These are phyloP conservation scores for Talaromyces sp. DNA, from an alignment of 2,329 filamentous ascomycete genomes.

Conservation along the genomic window DNA sequence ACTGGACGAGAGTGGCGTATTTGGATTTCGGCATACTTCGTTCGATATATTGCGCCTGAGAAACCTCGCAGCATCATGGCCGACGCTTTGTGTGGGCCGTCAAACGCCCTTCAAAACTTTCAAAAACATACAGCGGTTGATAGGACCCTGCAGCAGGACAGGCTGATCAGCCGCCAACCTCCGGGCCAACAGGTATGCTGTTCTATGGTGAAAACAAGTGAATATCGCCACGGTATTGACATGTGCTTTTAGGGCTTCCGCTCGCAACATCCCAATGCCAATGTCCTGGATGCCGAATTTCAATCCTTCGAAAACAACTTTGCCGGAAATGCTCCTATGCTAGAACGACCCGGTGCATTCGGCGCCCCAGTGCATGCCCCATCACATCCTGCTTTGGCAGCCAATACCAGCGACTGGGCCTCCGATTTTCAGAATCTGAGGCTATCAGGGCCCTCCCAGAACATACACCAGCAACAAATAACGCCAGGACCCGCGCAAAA, in stretches of 20 bases:
- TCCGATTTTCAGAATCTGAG: slow-evolving; percentile 43
- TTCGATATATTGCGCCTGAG: background rate
- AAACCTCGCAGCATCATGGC: slow-evolving; percentile 46
- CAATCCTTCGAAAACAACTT: slow-evolving; percentile 57
- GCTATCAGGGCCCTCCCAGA: slow-evolving; percentile 33
- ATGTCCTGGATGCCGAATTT: slow-evolving; percentile 61
- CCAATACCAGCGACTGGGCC: slow-evolving; percentile 33
- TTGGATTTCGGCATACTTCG: background rate
- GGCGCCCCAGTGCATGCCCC: slow-evolving; percentile 16
- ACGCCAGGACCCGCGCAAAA: slow-evolving; percentile 32
- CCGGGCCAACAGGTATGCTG: slow-evolving; percentile 46
- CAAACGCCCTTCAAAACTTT: slow-evolving; percentile 69
- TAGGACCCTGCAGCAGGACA: slow-evolving; percentile 68
- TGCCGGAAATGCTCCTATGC: slow-evolving; percentile 29
- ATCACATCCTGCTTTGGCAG: slow-evolving; percentile 19
- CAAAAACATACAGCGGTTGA: slow-evolving; percentile 65
- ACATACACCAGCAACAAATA: slow-evolving; percentile 47
- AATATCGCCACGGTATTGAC: background rate
- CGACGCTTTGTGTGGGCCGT: slow-evolving; percentile 67
- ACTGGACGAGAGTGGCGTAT: background rate
- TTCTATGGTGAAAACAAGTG: background rate
- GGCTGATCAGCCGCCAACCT: slow-evolving; percentile 51
- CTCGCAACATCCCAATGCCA: slow-evolving; percentile 50
- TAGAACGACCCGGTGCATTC: slow-evolving; percentile 32
- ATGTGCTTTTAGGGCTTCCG: slow-evolving; percentile 53